Evolutionary conservation across 2,329 filamentous ascomycete species (phyloP).

Genomic region (Penicillium sp.): DNA sequence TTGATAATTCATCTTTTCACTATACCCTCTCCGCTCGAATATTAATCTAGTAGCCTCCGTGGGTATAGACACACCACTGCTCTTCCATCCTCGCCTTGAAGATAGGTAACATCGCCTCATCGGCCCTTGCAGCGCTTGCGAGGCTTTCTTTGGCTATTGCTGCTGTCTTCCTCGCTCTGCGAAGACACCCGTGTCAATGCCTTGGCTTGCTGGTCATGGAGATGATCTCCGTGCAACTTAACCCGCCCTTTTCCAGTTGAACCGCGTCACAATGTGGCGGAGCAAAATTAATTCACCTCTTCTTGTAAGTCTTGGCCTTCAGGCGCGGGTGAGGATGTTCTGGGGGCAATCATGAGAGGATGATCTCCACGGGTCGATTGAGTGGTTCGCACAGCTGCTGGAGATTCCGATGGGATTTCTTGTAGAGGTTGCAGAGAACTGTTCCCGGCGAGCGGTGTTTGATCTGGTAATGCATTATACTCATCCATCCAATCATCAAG

Average conservation of each 20-base stretch:
- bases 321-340: too few species aligned
- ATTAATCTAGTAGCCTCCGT: slow-evolving; percentile 66
- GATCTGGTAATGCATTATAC: background rate
- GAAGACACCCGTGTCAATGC: slow-evolving; percentile 66
- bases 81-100: slow-evolving; percentile 58
- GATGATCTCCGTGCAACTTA: slow-evolving; percentile 92
- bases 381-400: slow-evolving; percentile 5
- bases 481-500: slow-evolving; percentile 4
- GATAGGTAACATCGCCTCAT: slow-evolving; percentile 45
- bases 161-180: slow-evolving; percentile 42
- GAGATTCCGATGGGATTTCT: slow-evolving; percentile 1
- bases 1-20: slow-evolving; percentile 69
- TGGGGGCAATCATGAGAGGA: too few species aligned
- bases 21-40: slow-evolving; percentile 64
- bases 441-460: background rate
- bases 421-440: background rate
- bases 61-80: slow-evolving; percentile 62
- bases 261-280: too few species aligned
- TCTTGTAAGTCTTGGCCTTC: too few species aligned
- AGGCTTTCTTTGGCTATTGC: slow-evolving; percentile 35
- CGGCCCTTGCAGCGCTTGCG: slow-evolving; percentile 48
- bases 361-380: background rate
- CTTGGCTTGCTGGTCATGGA: slow-evolving; percentile 81
- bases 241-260: too few species aligned
- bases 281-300: too few species aligned